A percentile compares a stretch with the other conserved stretches of the same genome.
Conservation (phyloP, 2,329 filamentous ascomycete species). For the Calonectria multiphialidica region DNA sequence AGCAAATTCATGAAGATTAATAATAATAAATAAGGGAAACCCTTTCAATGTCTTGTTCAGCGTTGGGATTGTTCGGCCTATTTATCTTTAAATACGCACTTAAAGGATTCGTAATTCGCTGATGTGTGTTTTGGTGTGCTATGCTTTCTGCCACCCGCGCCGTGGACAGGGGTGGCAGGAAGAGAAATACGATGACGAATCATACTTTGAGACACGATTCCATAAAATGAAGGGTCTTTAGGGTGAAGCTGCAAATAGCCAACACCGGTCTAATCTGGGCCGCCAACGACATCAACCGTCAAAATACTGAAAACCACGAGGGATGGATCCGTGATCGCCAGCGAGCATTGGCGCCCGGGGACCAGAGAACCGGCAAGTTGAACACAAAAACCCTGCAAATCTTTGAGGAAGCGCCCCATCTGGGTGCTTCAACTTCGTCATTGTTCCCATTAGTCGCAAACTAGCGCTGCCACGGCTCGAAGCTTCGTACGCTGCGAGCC, state of each 20-base stretch:
- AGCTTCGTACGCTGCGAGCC: slow-evolving; percentile 39
- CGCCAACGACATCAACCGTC: slow-evolving; percentile 11
- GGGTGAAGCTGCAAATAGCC: background rate
- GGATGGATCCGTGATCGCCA: background rate
- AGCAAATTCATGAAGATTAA: no score
- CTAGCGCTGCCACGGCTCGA: slow-evolving; percentile 38
- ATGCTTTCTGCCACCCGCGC: no score
- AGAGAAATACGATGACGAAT: background rate
- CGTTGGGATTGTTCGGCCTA: no score
- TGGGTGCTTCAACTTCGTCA: slow-evolving; percentile 41
- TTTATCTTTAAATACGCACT: no score
- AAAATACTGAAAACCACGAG: background rate
- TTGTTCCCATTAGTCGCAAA: slow-evolving; percentile 38
- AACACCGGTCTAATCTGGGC: background rate
- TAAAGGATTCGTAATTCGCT: no score
- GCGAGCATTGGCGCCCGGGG: background rate
- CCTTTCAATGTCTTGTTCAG: no score
- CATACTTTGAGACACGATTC: background rate
- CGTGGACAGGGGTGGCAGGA: background rate
- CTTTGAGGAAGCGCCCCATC: slow-evolving; percentile 24
- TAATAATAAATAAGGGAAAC: no score
- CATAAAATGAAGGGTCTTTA: background rate
- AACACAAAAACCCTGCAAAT: slow-evolving; percentile 17
- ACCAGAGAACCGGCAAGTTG: background rate
- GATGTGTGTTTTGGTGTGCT: no score